A percentile compares a stretch with the other conserved stretches of the same genome.
These are phyloP conservation scores for Fusarium lateritium DNA, from an alignment of 2,329 filamentous ascomycete genomes.

Conservation along the genomic window DNA sequence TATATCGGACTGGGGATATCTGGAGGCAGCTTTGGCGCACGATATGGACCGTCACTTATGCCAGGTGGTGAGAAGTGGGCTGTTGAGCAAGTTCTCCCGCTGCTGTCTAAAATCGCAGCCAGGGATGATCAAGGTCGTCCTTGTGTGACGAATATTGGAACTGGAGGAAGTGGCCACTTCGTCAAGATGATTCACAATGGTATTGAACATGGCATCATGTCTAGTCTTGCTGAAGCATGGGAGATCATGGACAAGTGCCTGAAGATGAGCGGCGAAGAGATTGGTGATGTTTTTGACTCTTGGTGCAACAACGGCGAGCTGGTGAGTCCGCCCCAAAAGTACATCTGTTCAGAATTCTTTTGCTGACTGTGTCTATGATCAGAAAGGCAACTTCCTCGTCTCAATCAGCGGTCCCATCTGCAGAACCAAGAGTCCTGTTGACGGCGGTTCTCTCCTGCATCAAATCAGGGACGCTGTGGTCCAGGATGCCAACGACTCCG, in stretches of 20 bases:
- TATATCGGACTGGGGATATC: conserved; percentile 79
- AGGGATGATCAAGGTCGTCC: conserved; percentile 70
- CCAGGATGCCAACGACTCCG: conserved; percentile 75
- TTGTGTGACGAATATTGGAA: conserved; percentile 73
- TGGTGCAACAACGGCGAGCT: conserved; percentile 75
- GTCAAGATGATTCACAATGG: conserved; percentile 85
- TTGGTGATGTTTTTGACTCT: conserved; percentile 69
- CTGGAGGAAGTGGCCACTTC: conserved; percentile 76
- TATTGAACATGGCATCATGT: conserved; percentile 81
- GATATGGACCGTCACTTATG: conserved; percentile 76
- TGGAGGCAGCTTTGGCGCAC: conserved; percentile 78
- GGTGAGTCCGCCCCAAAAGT: background rate
- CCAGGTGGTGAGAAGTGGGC: conserved; percentile 72
- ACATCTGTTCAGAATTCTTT: accelerated
- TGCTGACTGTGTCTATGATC: background rate
- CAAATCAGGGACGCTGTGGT: conserved; percentile 79
- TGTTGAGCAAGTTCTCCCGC: conserved; percentile 71
- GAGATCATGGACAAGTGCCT: conserved; percentile 72
- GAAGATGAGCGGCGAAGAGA: conserved; percentile 71
- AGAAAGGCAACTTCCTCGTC: conserved; percentile 70
- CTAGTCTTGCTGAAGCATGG: conserved; percentile 75
- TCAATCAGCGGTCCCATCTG: conserved; percentile 75
- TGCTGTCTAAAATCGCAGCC: conserved; percentile 73
- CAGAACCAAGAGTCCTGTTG: conserved; percentile 59
- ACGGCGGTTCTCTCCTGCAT: conserved; percentile 68